Evolutionary conservation across 129 eudicot species (phyloP), one percentile per base, ranked within the genome.

Genomic region (Artemisia annua): DNA sequence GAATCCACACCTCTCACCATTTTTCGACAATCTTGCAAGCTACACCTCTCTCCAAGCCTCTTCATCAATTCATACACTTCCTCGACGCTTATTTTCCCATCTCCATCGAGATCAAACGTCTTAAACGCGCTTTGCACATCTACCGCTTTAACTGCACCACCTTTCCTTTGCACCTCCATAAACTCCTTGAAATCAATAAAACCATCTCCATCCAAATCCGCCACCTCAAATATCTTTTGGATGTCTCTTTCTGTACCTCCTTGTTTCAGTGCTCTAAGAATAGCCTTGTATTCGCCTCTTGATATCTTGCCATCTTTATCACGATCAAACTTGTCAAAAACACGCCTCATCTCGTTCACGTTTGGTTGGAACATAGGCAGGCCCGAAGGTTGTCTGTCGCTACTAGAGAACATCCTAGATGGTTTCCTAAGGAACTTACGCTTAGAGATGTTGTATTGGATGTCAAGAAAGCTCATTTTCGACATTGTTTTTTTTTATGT

Each of bases 271-370:
- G 98, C 96, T 63, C 69, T 84, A 0, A 85, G 44, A 66, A 92
- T 85, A 17, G 87, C 80, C 79, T 83, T 85, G 82, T 92, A 92
- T 50, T 92, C 98, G 0, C 76, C 85, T 11, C 83, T 88, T 1
- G 98, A 92, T 69, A 92, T 92, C 82, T 85, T 89, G 11, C 96
- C 98, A 64, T 92, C 98, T 80, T 80, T 85, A 77, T 92, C 84
- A 2, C 78, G 55, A 60, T 92, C 96, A 66, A 92, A 92, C 72
- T 81, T 92, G 77, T 92, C 76, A 75, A 89, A 92, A 1, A 92
- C 88, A 53, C 73, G 83, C 75, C 76, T 87, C 79, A 82, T 79
- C 82, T 85, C 98, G 12, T 80, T 79, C 26, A 67, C 0, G 65
- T 68, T 84, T 28, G 85, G 88, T 76, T 84, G 88, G 81, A 80